These are phyloP conservation scores for Diaporthe amygdali DNA, from an alignment of 2,329 filamentous ascomycete species.

Conservation along the genomic window DNA sequence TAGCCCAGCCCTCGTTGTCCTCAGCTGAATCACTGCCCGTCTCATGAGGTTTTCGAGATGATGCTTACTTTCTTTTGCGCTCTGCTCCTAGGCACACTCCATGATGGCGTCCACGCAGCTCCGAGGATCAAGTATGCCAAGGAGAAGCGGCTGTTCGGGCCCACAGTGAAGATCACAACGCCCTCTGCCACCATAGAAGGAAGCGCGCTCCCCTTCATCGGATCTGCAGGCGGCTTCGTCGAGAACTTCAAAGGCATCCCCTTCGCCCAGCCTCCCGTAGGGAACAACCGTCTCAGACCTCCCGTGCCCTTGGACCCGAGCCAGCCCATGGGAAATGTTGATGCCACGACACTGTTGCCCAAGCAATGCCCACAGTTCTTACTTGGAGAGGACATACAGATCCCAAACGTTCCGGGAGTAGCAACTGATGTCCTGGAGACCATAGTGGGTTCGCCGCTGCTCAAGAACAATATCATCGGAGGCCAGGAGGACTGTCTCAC, in stretches of 20 bases:
- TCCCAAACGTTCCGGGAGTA: slow-evolving; percentile 47
- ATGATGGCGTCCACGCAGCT: not conserved
- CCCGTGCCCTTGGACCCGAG: slow-evolving; percentile 63
- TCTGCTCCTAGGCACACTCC: not conserved
- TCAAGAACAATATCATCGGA: slow-evolving; percentile 41
- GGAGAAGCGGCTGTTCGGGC: slow-evolving; percentile 1
- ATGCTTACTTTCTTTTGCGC: not conserved
- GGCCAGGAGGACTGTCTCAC: slow-evolving; percentile 66
- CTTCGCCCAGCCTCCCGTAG: slow-evolving; percentile 73
- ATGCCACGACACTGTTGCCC: slow-evolving; percentile 60
- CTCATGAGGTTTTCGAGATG: not conserved
- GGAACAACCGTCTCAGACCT: slow-evolving; percentile 69
- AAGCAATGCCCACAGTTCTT: slow-evolving; percentile 77
- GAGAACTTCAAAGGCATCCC: slow-evolving; percentile 79
- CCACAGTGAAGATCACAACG: not conserved
- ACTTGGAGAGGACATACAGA: slow-evolving; percentile 41
- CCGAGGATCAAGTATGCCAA: not conserved
- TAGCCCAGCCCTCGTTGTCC: not conserved
- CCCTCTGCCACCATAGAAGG: not conserved
- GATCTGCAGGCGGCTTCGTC: slow-evolving; percentile 49
- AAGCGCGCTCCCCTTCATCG: slow-evolving; percentile 48
- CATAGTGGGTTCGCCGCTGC: slow-evolving; percentile 59
- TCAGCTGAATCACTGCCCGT: not conserved
- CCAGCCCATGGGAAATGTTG: slow-evolving; percentile 63
- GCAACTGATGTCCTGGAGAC: slow-evolving; percentile 58